Base-by-base conservation (phyloP, 2,329 filamentous ascomycete genomes). In the Aureobasidium sp. region DNA sequence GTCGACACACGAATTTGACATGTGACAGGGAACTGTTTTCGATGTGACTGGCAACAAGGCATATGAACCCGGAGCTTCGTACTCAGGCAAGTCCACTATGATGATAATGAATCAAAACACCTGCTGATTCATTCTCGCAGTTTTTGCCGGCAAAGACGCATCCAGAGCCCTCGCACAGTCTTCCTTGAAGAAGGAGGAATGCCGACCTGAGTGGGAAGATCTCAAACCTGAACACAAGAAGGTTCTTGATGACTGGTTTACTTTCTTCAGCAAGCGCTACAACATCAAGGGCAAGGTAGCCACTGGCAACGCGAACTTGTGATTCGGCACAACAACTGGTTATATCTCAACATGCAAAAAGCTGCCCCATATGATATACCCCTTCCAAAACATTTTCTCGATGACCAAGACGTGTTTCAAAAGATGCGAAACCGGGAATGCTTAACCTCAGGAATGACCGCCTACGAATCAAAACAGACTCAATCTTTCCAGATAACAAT, bases 231-330 rank as follows among this genome's bases (percentile, higher is more conserved):
- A 94, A 76, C 87, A 97, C 74, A 90, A 94, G 79, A 85, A 84
- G 29, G 87, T 89, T 3, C 78, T 99, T 64, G 83, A 93, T 60
- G 94, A 99, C 74, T 99, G 94, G 94, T 85, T 88, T 66, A 96
- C 89, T 1, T 99, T 96, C 77, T 99, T 99, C 77, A 90, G 88
- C 68, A 99, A 97, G 80, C 83, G 94, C 63, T 99, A 99, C 78
- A 97, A 96, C 70, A 84, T 97, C 57, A 86, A 95, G 51, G 91
- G 90, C 58, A 71, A 71, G 62, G 74, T 77, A 14, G 70, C 51
- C 31, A 55, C 45, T 25, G 57, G n/a, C 34, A 42, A 42, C n/a
- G 15, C 57, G 6, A 60, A 51, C 45, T 51, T 60, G 57, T 60
- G 20, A 29, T 39, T 8, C n/a, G 25, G 31, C 41, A 47, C n/a